Percentiles rank a stretch among this genome's conserved stretches.
These are phyloP conservation scores for Moringa oleifera DNA, from an alignment of 345 rosid genomes.

Conservation along the genomic window DNA sequence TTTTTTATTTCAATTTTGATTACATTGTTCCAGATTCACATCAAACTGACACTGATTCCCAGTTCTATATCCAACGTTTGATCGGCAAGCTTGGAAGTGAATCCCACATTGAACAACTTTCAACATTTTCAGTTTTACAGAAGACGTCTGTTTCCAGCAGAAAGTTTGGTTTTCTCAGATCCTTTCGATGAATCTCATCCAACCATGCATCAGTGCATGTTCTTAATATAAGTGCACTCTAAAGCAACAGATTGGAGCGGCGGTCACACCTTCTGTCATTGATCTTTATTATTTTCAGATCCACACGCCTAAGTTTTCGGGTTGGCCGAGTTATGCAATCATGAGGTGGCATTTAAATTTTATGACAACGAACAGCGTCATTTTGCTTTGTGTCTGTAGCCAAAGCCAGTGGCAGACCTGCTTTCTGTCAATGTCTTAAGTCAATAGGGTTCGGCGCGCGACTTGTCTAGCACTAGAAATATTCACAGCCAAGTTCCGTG, in stretches of 20 bases:
- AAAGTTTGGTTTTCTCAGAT: slow-evolving; percentile 59
- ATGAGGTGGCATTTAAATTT: no score
- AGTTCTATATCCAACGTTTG: slow-evolving; percentile 63
- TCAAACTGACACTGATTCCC: slow-evolving; percentile 32
- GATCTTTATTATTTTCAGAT: not conserved
- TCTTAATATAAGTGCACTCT: slow-evolving; percentile 58
- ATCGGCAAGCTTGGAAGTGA: slow-evolving; percentile 72
- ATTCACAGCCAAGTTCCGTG: no score
- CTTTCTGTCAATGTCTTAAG: no score
- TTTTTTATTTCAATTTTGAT: slow-evolving; percentile 17
- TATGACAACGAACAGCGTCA: no score
- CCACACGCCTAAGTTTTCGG: no score
- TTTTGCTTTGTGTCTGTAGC: no score
- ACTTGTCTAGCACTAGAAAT: no score
- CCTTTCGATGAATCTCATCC: slow-evolving; percentile 76
- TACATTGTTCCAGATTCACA: slow-evolving; percentile 34
- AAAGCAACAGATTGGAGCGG: no score
- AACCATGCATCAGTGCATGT: slow-evolving; percentile 56
- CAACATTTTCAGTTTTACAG: slow-evolving; percentile 55
- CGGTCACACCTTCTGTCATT: not conserved
- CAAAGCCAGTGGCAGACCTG: no score
- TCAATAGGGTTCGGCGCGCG: no score
- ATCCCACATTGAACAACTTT: slow-evolving; percentile 67
- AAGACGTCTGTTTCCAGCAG: slow-evolving; percentile 55
- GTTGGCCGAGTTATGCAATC: not conserved